Base-by-base conservation (phyloP, 768 basidiomycete species). In the Russula olivacea region DNA sequence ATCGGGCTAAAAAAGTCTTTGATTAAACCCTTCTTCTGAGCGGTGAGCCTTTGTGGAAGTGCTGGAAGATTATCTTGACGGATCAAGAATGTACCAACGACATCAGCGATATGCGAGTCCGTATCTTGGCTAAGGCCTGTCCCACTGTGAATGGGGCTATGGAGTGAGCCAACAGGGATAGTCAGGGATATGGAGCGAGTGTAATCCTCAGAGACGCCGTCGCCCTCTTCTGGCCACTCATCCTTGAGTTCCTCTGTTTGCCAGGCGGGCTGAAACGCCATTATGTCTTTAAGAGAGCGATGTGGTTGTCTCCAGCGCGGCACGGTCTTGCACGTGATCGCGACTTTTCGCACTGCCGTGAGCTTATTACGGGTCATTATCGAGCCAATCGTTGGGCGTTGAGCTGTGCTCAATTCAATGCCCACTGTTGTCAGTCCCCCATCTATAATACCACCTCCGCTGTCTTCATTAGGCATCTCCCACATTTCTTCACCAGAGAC, bases 1-100 rank as follows among this genome's bases (percentile, higher is more conserved):
- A 93, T 72, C 0, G 93, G 92, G 59, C 87, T 91, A 77, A 98
- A 98, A 71, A 98, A 84, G 74, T 89, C 85, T 74, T 89, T 92
- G 51, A 86, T 80, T 43, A 76, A 69, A n/a, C 77, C 75, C 63
- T 84, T 86, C 72, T 84, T 84, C 48, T 77, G 76, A 25, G 83
- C 85, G 10, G 88, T 87, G 11, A 88, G 88, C 70, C 83, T 86
- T 55, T 85, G 84, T 19, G 88, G 72, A 48, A 88, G 69, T 0
- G 83, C 82, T 6, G 77, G 71, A 6, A 80, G 81, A 40, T 84
- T 76, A 66, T 89, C 88, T 66, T 89, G 83, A 61, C 86, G 82
- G 45, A 93, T 79, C 55, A 92, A 72, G 70, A 93, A 88, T 11
- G 91, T 93, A 19, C 91, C 91, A 21, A 74, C 81, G 17, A 76